Evolutionary conservation across 73 alveolate species (phyloP), one percentile per base, ranked within the genome.

Genomic region (Paraurostyla sp.): DNA sequence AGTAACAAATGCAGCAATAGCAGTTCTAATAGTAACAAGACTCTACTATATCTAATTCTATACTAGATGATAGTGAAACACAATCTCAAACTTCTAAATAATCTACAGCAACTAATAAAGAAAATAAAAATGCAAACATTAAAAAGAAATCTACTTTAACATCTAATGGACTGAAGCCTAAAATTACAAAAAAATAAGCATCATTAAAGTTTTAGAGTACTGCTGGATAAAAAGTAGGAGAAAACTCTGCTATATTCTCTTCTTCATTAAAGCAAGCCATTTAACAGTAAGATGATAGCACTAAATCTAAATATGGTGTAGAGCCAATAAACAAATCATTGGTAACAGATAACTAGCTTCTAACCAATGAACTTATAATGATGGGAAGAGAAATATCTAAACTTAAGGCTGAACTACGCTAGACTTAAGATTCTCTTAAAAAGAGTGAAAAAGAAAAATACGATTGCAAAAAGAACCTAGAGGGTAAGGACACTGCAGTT

Each of bases 311-410:
- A 25, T 35, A 51, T 46, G 76, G 71, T 51, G 89, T 15, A 25
- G 87, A 73, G 25, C 71, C 71, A 29, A 33, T 73, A 2, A 73
- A 73, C n/a, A 73, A 49, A 32, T 25, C 11, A 73, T 30, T 73
- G 2, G 73, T 48, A 18, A 22, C 86, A 0, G 95, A 82, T 41
- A 90, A 81, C 38, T 56, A 78, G 51, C 62, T 68, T 4, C 78
- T 82, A 3, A 71, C 95, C 16, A 65, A 60, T n/a, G 94, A 89
- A 52, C 52, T 89, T 1, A 60, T 89, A 7, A 42, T 52, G 78
- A 23, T 52, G 80, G 85, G 80, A 41, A 50, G 95, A 40, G 95
- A 90, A 57, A 80, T 82, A 15, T 49, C 76, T 13, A 82, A 90
- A 30, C 76, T 82, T 15, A 69, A 82, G 63, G 43, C 83, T 9